Conservation (phyloP, 192 early-diverging fungal genomes). For the Backusella mclennaniae region DNA sequence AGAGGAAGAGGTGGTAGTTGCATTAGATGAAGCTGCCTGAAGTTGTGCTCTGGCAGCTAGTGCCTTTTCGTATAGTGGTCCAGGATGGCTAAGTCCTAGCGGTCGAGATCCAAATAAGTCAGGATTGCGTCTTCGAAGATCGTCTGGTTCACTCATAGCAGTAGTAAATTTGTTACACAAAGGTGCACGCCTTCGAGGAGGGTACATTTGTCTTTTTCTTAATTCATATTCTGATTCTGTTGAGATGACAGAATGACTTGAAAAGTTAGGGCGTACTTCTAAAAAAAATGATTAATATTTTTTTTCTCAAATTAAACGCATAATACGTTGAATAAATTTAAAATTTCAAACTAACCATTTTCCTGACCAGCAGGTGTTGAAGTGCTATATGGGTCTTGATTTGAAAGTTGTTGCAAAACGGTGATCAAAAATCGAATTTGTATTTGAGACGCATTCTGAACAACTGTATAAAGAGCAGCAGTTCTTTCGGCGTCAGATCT, state of each 20-base stretch:
- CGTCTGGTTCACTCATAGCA: slow-evolving; percentile 34
- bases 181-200: neutral
- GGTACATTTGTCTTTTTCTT: slow-evolving; percentile 25
- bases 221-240: slow-evolving; percentile 31
- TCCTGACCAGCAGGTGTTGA: slow-evolving; percentile 48
- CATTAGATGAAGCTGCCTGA: neutral
- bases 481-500: slow-evolving; percentile 89
- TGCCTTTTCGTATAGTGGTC: slow-evolving; percentile 28
- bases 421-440: slow-evolving; percentile 95
- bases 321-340: neutral
- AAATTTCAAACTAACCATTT: slow-evolving; percentile 38
- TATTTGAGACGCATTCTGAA: slow-evolving; percentile 87
- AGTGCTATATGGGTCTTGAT: slow-evolving; percentile 69
- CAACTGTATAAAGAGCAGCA: slow-evolving; percentile 86
- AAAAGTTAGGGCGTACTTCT: neutral
- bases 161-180: slow-evolving; percentile 11
- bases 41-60: slow-evolving; percentile 27
- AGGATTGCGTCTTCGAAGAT: slow-evolving; percentile 24
- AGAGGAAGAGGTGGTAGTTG: neutral
- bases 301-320: neutral
- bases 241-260: slow-evolving; percentile 18
- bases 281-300: neutral
- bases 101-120: slow-evolving; percentile 24
- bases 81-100: slow-evolving; percentile 23
- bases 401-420: slow-evolving; percentile 89